A percentile compares a stretch with the other conserved stretches of the same genome.
Evolutionary conservation across 768 basidiomycete genomes (phyloP).

Genomic region (Collybiopsis confluens): DNA sequence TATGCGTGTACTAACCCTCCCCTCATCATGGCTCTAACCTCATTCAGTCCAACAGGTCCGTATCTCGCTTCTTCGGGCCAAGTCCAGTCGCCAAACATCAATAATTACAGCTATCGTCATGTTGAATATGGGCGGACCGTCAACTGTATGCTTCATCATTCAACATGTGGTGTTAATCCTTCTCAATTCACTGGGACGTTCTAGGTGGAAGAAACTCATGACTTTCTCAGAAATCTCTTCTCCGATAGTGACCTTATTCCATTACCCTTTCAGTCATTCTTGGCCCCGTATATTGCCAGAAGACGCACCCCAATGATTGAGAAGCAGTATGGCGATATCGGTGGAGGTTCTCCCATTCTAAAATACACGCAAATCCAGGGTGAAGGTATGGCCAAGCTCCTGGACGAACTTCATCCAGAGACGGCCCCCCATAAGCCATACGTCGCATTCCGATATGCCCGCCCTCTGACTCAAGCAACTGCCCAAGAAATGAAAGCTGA

Average conservation of each 20-base stretch:
- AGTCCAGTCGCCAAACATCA: slow-evolving; percentile 14
- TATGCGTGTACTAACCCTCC: slow-evolving; percentile 21
- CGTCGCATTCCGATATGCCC: slow-evolving; percentile 92
- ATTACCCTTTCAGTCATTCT: slow-evolving; percentile 81
- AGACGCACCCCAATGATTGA: slow-evolving; percentile 92
- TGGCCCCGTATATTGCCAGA: slow-evolving; percentile 86
- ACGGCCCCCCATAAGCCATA: slow-evolving; percentile 96
- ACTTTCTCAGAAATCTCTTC: slow-evolving; percentile 91
- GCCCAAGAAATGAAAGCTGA: slow-evolving; percentile 82
- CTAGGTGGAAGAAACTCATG: slow-evolving; percentile 87
- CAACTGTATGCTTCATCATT: slow-evolving; percentile 56
- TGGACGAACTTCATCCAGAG: slow-evolving; percentile 91
- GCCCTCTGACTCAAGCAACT: slow-evolving; percentile 81
- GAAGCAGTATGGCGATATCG: slow-evolving; percentile 90
- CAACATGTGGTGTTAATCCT: neutral
- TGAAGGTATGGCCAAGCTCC: slow-evolving; percentile 79
- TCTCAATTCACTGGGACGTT: slow-evolving; percentile 10
- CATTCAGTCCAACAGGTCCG: slow-evolving; percentile 58
- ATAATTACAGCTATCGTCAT: slow-evolving; percentile 73
- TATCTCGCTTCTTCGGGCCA: neutral
- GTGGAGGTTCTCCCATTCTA: slow-evolving; percentile 95
- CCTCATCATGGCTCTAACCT: too few relatives aligned
- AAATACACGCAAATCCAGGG: slow-evolving; percentile 88
- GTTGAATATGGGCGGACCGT: slow-evolving; percentile 99
- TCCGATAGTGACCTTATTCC: slow-evolving; percentile 92